These are phyloP conservation scores for Ceratobasidium sp. DNA, from an alignment of 1,284 basidiomycete species.

Conservation along the genomic window DNA sequence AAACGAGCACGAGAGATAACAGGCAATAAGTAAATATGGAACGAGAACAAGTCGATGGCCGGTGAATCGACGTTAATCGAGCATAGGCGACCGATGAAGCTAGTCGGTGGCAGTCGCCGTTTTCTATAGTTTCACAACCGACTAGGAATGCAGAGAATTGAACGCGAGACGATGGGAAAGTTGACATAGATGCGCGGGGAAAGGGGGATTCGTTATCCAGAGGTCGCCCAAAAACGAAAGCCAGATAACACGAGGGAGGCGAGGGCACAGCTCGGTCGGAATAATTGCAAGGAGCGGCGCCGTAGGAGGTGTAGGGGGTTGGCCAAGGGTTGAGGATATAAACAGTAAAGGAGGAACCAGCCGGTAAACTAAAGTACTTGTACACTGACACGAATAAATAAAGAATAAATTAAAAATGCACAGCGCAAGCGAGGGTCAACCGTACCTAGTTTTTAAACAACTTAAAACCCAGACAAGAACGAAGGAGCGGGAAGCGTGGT, in stretches of 20 bases:
- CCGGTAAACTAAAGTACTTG: constrained; percentile 33
- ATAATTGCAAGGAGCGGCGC: constrained; percentile 7
- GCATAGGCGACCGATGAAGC: constrained; percentile 26
- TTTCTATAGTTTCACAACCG: constrained; percentile 38
- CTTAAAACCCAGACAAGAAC: constrained; percentile 38
- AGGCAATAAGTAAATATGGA: constrained; percentile 36
- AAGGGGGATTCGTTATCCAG: background rate
- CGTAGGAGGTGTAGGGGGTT: constrained; percentile 8
- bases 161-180: constrained; percentile 26
- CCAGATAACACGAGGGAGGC: background rate
- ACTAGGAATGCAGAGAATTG: constrained; percentile 21
- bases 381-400: constrained; percentile 18
- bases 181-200: background rate
- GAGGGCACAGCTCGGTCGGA: constrained; percentile 18
- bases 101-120: constrained; percentile 24
- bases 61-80: constrained; percentile 10
- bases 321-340: constrained; percentile 13
- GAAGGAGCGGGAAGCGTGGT: constrained; percentile 31
- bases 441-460: constrained; percentile 33
- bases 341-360: constrained; percentile 24
- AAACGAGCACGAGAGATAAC: constrained; percentile 34
- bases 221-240: no score
- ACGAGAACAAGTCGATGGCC: constrained; percentile 11
- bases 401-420: constrained; percentile 8
- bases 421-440: no score